These are phyloP conservation scores for Alternaria sp. DNA, from an alignment of 2,329 filamentous ascomycete species.

Conservation along the genomic window DNA sequence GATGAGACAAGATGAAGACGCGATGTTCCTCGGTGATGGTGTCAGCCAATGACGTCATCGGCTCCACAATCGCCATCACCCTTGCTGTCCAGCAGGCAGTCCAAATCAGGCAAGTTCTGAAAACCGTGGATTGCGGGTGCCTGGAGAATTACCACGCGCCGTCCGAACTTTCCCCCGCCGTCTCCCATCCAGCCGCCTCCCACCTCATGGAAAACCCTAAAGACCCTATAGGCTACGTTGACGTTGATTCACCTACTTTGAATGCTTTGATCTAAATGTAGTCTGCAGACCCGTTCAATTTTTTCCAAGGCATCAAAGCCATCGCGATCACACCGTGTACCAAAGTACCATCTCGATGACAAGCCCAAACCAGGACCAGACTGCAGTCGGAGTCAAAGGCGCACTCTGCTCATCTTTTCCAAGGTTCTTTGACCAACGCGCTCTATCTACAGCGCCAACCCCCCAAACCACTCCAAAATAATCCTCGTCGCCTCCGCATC, in stretches of 20 bases:
- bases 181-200: not conserved
- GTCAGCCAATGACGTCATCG: not conserved
- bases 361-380: no score
- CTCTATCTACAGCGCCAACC: constrained; percentile 25
- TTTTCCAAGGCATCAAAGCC: no score
- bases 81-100: not conserved
- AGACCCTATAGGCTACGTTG: rapidly evolving
- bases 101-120: not conserved
- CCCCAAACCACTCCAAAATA: constrained; percentile 40
- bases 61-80: no score
- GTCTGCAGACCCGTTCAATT: not conserved
- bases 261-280: not conserved
- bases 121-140: not conserved
- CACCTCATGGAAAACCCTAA: not conserved
- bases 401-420: no score
- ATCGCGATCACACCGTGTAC: no score
- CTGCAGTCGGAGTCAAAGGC: no score
- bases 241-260: rapidly evolving
- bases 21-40: not conserved
- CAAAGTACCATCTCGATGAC: no score
- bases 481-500: constrained; percentile 41
- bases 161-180: not conserved
- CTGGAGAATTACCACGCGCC: not conserved
- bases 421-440: no score
- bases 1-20: not conserved